Evolutionary conservation across 352 stramenopile species (phyloP), one percentile per base, ranked within the genome.

Genomic region (Phytopythium vexans): DNA sequence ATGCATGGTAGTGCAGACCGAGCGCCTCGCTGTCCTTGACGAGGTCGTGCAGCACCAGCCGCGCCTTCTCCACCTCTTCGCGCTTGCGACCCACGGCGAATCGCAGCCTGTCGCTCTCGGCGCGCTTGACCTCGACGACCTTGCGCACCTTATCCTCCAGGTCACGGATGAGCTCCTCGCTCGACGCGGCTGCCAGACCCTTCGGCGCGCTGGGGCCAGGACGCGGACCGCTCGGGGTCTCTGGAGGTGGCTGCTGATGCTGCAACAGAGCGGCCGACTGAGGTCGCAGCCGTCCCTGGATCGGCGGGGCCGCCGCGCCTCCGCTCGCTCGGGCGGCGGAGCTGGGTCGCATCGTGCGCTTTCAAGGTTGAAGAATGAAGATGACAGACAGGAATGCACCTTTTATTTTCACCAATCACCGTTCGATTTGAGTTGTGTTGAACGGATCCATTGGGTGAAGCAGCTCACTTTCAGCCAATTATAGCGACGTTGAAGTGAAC

Each of bases 41-140:
- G n/a, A 94, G 57, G 41, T 91, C 84, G 35, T 89, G 77, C 45
- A 91, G 58, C 3, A 86, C 49, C 40, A 86, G 60, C 47, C 85
- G 86, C 38, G 77, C 69, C 43, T 72, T 72, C 31, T 79, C 66
- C 43, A 90, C 70, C 0, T 94, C 84, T 14, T 89, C 79, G 32
- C 73, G 69, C 54, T 86, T 88, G 58, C 87, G 89, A 27, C 62
- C 45, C 21, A 89, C 72, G 2, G 67, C 60, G 43, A 86, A 94
- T 6, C 74, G 69, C 48, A 94, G 56, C 41, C 83, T 83, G 61
- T 94, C 82, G 62, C 81, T 89, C 49, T 89, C 75, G 8, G 53
- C 50, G n/a, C 82, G 77, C 61, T 94, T 94, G 32, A 82, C 65
- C 43, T 94, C 84, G 4, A 92, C 77, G 10, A 94, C 70, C n/a